These are phyloP conservation scores for Pholiota conissans DNA, from an alignment of 768 basidiomycete genomes.

Conservation along the genomic window DNA sequence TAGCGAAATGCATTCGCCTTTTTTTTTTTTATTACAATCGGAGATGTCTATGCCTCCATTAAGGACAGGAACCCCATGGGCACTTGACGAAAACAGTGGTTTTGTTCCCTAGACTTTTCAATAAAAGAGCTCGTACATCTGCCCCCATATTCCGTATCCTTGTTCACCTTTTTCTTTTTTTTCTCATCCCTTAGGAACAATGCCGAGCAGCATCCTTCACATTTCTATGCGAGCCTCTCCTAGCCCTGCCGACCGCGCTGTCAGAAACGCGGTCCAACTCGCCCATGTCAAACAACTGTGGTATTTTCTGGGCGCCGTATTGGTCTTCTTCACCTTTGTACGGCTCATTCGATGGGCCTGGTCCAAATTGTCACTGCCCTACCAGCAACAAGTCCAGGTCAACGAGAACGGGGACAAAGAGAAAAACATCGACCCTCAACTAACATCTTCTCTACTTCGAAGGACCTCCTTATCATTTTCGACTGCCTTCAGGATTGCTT, in stretches of 20 bases:
- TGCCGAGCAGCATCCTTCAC: neutral
- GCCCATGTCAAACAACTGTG: constrained; percentile 40
- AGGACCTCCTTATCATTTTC: constrained; percentile 36
- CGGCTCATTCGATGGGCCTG: constrained; percentile 24
- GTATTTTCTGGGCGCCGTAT: constrained; percentile 36
- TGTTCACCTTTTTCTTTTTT: neutral
- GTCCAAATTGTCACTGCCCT: constrained; percentile 4
- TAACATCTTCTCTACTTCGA: constrained; percentile 8
- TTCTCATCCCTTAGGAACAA: neutral
- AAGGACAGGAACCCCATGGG: constrained; percentile 15
- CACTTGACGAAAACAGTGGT: constrained; percentile 22
- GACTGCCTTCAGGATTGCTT: constrained; percentile 46
- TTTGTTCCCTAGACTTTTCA: constrained; percentile 22
- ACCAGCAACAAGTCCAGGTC: neutral
- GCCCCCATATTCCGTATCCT: neutral
- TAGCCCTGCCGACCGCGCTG: constrained; percentile 31
- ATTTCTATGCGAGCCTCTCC: constrained; percentile 8
- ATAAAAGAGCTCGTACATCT: constrained; percentile 19
- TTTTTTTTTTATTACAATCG: constrained; percentile 9
- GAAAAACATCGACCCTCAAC: constrained; percentile 3
- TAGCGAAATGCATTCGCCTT: neutral
- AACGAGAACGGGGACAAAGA: constrained; percentile 24
- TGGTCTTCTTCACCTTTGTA: constrained; percentile 36
- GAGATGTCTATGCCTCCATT: constrained; percentile 12
- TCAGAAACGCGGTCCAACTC: constrained; percentile 34